These are phyloP conservation scores for Botryosphaeria dothidea DNA, from an alignment of 2,329 filamentous ascomycete species.

Conservation along the genomic window DNA sequence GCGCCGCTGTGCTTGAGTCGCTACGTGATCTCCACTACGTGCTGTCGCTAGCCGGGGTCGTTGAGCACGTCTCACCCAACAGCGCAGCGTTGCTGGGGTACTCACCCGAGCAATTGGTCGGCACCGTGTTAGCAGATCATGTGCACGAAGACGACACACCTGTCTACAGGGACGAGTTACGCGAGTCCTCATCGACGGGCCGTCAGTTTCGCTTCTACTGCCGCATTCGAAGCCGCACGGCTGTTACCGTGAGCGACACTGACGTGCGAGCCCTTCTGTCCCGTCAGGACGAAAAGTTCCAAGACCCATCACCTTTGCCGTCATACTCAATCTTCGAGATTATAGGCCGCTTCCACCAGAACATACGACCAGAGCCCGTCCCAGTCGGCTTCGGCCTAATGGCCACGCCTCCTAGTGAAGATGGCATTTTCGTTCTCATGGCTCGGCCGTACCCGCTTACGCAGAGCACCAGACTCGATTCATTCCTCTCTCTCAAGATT, in stretches of 20 bases:
- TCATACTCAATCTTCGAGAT: slow-evolving; percentile 10
- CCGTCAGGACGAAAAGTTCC: not conserved
- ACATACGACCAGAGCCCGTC: not conserved
- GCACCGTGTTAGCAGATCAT: slow-evolving; percentile 1
- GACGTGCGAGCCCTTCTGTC: not conserved
- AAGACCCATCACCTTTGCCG: not conserved
- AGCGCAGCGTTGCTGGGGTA: slow-evolving; percentile 4
- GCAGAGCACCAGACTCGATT: slow-evolving; percentile 7
- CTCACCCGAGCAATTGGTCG: slow-evolving; percentile 1
- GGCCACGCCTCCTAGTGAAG: not conserved
- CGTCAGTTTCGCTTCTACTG: slow-evolving; percentile 13
- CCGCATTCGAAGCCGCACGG: not conserved
- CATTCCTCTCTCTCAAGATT: slow-evolving; percentile 11
- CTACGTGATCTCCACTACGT: slow-evolving; percentile 11
- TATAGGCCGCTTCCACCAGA: not conserved
- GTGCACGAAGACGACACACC: slow-evolving; percentile 16
- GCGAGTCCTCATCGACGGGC: slow-evolving; percentile 9
- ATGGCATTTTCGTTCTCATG: slow-evolving; percentile 14
- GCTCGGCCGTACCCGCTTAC: slow-evolving; percentile 10
- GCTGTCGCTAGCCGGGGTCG: not conserved
- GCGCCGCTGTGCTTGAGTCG: slow-evolving; percentile 6
- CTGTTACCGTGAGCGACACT: not conserved
- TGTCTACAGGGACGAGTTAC: slow-evolving; percentile 4
- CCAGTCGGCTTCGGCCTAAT: not conserved
- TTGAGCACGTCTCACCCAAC: slow-evolving; percentile 11